Evolutionary conservation across 1,139 yeast species (phyloP), one percentile per base, ranked within the genome.

Genomic region (Suhomyces taliae): DNA sequence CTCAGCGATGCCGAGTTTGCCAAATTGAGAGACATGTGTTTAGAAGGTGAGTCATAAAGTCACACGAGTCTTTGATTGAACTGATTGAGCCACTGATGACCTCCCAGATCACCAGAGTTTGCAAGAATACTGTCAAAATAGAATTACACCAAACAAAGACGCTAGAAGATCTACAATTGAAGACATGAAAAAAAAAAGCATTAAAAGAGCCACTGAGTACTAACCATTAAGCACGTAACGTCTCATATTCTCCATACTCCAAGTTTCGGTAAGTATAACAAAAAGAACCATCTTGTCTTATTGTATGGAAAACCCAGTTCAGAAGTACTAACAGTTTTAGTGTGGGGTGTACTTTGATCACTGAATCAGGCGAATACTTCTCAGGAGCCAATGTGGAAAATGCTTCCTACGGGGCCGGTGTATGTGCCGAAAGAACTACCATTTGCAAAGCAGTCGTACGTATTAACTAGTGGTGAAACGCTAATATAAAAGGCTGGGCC

Each of bases 391-490:
- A 93, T 57, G 83, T 93, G 27, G 99, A 93, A 62, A 93, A 91
- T 62, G 97, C 97, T 3, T 83, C 95, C 37, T 91, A 87, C 60
- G 95, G 93, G 9, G 97, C 87, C 0, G 78, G 87, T 2, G 83
- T 90, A 14, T 93, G 99, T 65, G 99, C 99, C 2, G 99, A 93
- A 62, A 72, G 97, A 46, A 77, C 90, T 1, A 87, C 98, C 0
- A 74, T 89, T 3, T 77, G 82, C 24, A 80, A 80, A 47, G 91
- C 95, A 0, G 77, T 85, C 56, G 77, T 66, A 67, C 48, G 71
- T 62, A 57, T 41, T 19, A 19, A 27, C 15, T 7, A 4, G 34
- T n/a, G 34, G 11, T 24, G 19, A 24, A 15, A 15, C 26, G 19
- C 14, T 26, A 2, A 19, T 19, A 14, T 14, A 14, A 14, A 19